Conservation (phyloP, 202 grass and related monocot genomes). For the Panicum hallii region DNA sequence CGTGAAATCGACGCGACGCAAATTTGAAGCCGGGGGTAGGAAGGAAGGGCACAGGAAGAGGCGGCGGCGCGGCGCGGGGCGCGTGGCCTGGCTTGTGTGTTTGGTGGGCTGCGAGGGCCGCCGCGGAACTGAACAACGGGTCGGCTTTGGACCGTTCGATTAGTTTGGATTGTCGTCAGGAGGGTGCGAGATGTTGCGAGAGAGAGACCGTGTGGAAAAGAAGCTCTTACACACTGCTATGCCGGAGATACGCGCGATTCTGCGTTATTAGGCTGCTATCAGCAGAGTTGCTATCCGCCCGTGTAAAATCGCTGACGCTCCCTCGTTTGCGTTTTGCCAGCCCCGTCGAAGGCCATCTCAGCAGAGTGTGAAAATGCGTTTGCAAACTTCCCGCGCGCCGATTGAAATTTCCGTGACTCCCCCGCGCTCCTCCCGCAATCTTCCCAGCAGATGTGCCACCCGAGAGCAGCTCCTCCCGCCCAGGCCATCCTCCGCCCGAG, state of each 20-base stretch:
- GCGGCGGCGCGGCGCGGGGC: not conserved
- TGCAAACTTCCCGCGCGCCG: too few species aligned
- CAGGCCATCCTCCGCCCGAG: too few species aligned
- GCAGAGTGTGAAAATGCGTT: too few species aligned
- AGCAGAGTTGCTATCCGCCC: too few species aligned
- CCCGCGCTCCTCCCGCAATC: too few species aligned
- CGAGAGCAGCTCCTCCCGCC: too few species aligned
- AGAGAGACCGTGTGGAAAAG: not conserved
- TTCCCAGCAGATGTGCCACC: too few species aligned
- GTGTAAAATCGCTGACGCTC: too few species aligned
- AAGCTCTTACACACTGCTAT: not conserved
- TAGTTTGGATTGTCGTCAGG: not conserved
- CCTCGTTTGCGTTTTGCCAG: too few species aligned
- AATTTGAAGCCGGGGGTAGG: constrained; percentile 58
- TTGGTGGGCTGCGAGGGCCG: not conserved
- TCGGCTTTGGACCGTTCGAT: constrained; percentile 17
- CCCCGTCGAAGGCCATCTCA: too few species aligned
- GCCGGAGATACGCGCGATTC: not conserved
- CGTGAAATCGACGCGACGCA: constrained; percentile 54
- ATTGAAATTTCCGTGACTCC: too few species aligned
- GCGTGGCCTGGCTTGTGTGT: not conserved
- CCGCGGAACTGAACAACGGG: not conserved
- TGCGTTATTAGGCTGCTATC: too few species aligned
- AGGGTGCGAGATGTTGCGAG: not conserved
- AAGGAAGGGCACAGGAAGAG: not conserved